Conservation (phyloP, 331 rosid species). For the Cucumis variabilis region DNA sequence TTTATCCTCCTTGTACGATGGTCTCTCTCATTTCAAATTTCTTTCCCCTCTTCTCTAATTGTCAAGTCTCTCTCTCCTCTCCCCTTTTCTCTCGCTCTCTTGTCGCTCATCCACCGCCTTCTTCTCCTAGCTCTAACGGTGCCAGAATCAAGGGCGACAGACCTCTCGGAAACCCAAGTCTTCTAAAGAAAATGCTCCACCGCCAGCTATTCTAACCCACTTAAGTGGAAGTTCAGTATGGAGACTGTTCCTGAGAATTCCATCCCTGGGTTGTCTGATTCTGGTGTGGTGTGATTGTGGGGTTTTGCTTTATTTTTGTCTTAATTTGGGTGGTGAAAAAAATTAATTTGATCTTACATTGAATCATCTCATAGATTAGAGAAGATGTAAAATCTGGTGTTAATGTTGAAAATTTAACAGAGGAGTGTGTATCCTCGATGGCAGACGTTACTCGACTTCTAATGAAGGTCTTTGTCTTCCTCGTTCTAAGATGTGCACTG, state of each 20-base stretch:
- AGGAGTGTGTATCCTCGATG: slow-evolving; percentile 73
- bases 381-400: slow-evolving; percentile 99
- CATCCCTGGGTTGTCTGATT: slow-evolving; percentile 47
- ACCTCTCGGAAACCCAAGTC: slow-evolving; percentile 33
- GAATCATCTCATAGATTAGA: slow-evolving; percentile 66
- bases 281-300: too few species aligned
- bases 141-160: slow-evolving; percentile 27
- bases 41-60: too few species aligned
- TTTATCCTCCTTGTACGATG: too few species aligned
- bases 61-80: too few species aligned
- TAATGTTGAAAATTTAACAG: slow-evolving; percentile 95
- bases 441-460: slow-evolving; percentile 81
- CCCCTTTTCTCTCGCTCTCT: too few species aligned
- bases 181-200: slow-evolving; percentile 82
- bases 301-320: too few species aligned
- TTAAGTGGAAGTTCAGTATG: slow-evolving; percentile 81
- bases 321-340: too few species aligned
- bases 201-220: slow-evolving; percentile 85
- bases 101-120: slow-evolving; percentile 43
- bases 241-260: slow-evolving; percentile 60
- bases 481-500: background rate
- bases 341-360: too few species aligned
- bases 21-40: too few species aligned
- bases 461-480: slow-evolving; percentile 63
- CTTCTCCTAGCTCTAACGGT: slow-evolving; percentile 54